Percentiles rank a stretch among this genome's conserved stretches.
These are phyloP conservation scores for Mucor irregularis DNA, from an alignment of 371 early-diverging fungal species.

Conservation along the genomic window DNA sequence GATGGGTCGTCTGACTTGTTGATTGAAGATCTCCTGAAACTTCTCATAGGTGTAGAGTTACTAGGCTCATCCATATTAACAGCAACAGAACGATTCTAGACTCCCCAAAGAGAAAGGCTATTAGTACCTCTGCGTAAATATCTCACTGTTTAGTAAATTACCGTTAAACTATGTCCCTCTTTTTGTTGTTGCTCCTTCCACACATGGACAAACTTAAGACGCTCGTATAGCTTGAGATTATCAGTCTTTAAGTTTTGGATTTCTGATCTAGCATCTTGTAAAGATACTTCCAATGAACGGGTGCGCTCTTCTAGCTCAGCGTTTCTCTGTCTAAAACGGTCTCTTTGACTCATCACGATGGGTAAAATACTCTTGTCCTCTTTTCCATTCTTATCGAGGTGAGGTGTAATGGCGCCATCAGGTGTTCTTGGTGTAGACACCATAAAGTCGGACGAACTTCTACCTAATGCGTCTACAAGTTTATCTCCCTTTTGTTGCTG, in stretches of 20 bases:
- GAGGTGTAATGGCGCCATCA: conserved; percentile 23
- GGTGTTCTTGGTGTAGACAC: conserved; percentile 16
- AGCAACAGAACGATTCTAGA: conserved; percentile 24
- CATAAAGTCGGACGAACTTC: conserved; percentile 20
- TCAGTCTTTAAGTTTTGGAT: conserved; percentile 70
- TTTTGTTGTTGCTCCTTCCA: conserved; percentile 49
- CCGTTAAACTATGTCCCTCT: conserved; percentile 18
- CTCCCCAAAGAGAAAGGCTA: neutral
- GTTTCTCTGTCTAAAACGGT: conserved; percentile 85
- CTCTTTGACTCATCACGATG: conserved; percentile 87
- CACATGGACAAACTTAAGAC: conserved; percentile 69
- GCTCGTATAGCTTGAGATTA: conserved; percentile 86
- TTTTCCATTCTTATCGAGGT: conserved; percentile 11
- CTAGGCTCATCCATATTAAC: conserved; percentile 19
- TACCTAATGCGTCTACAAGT: conserved; percentile 14
- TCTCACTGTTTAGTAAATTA: conserved; percentile 5
- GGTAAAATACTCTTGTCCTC: conserved; percentile 69
- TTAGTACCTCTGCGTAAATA: neutral
- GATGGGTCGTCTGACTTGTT: conserved; percentile 47
- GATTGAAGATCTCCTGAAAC: conserved; percentile 13
- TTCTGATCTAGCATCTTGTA: conserved; percentile 69
- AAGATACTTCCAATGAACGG: conserved; percentile 53
- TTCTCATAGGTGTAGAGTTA: conserved; percentile 1
- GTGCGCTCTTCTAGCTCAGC: conserved; percentile 80
- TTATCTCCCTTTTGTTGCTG: conserved; percentile 4